Conservation (phyloP, 225 moss, liverwort and hornwort species). For the Lunularia cruciata region DNA sequence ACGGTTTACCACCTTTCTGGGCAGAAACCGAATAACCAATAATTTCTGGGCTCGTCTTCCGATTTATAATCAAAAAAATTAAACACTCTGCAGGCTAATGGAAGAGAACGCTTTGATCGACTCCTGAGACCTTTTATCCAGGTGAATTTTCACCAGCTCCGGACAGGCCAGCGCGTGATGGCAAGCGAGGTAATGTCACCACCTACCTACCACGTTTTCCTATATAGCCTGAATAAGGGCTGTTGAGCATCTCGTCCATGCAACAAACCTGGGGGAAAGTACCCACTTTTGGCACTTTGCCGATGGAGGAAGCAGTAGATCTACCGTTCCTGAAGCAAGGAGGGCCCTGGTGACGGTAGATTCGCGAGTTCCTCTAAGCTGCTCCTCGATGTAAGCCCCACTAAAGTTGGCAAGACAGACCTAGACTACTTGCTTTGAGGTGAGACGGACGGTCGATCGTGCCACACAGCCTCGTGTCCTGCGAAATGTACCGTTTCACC, state of each 20-base stretch:
- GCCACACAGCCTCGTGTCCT: not conserved
- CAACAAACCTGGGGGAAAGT: not conserved
- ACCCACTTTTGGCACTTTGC: slow-evolving; percentile 7
- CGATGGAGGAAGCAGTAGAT: not conserved
- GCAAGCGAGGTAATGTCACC: not conserved
- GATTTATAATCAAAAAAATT: not conserved
- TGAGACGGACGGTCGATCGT: not conserved
- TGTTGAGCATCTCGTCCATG: slow-evolving; percentile 11
- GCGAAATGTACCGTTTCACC: not conserved
- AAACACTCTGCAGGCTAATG: not conserved
- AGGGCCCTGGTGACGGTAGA: not conserved
- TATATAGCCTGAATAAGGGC: not conserved
- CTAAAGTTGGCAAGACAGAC: not conserved
- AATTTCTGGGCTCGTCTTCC: not conserved
- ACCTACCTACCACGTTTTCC: slow-evolving; percentile 13
- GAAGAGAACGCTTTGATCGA: not conserved
- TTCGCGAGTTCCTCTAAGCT: too few relatives aligned
- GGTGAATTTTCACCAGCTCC: not conserved
- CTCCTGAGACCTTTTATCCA: not conserved
- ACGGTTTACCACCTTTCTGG: not conserved
- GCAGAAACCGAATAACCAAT: not conserved
- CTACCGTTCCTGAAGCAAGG: not conserved
- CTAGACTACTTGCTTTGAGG: not conserved
- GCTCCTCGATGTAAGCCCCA: not conserved
- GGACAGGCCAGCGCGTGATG: slow-evolving; percentile 3